Evolutionary conservation across 768 basidiomycete species (phyloP).

Genomic region (Tulasnella sp.): DNA sequence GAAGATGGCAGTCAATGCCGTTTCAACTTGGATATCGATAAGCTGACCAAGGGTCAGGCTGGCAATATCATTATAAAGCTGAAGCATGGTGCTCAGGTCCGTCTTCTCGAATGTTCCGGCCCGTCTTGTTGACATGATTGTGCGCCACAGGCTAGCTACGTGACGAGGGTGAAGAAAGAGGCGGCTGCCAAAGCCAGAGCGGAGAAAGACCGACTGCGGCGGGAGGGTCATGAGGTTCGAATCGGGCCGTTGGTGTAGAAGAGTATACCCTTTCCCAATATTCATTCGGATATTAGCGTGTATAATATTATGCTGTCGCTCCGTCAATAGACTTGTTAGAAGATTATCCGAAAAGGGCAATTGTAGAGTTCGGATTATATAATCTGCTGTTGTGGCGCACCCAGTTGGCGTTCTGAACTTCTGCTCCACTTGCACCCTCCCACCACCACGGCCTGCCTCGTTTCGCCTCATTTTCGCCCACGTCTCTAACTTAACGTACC

Average conservation of each 20-base stretch:
- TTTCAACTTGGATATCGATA: slow-evolving; percentile 23
- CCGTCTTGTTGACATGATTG: background rate
- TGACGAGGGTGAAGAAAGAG: slow-evolving; percentile 43
- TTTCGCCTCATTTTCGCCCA: no score
- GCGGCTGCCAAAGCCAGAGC: slow-evolving; percentile 31
- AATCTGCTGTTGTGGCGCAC: no score
- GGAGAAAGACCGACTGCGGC: slow-evolving; percentile 40
- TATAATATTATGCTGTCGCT: no score
- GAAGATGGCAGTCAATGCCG: background rate
- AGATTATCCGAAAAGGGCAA: no score
- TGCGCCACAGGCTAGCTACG: slow-evolving; percentile 27
- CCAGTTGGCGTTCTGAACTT: no score
- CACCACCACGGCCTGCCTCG: no score
- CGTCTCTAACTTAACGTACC: no score
- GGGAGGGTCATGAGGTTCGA: slow-evolving; percentile 41
- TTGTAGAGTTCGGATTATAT: no score
- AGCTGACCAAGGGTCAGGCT: slow-evolving; percentile 65
- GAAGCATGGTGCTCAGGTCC: slow-evolving; percentile 63
- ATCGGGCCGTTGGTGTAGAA: slow-evolving; percentile 39
- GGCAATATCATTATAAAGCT: slow-evolving; percentile 65
- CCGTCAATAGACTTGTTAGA: no score
- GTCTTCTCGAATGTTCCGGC: background rate
- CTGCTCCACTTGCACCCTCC: no score
- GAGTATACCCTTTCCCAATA: no score
- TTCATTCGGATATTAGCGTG: no score